These are phyloP conservation scores for Exophiala mesophila DNA, from an alignment of 2,329 filamentous ascomycete species.

Conservation along the genomic window DNA sequence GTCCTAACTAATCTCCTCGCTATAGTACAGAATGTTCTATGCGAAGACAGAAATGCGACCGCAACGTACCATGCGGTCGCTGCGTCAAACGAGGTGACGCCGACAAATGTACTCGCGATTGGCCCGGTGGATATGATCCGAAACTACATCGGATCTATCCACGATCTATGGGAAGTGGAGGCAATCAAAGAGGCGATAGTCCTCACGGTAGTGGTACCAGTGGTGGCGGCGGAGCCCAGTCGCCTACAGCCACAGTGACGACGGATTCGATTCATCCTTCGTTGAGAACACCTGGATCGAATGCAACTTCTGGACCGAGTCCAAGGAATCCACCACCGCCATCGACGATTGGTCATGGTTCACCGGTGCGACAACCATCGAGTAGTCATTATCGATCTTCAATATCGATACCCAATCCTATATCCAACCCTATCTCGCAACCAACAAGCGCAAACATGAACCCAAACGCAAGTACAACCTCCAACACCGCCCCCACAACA, in stretches of 20 bases:
- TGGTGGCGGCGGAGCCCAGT: conserved; percentile 5
- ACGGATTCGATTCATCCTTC: conserved; percentile 12
- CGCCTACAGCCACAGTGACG: neutral
- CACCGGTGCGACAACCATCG: neutral
- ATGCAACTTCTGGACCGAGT: conserved; percentile 10
- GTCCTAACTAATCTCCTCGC: too few relatives aligned
- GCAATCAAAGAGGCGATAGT: conserved; percentile 1
- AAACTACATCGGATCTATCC: conserved; percentile 26
- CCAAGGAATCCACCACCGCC: conserved; percentile 1
- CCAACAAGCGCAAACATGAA: neutral
- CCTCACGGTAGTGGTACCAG: neutral
- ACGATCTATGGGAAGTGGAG: conserved; percentile 12
- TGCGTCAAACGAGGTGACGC: conserved; percentile 37
- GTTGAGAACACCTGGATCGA: conserved; percentile 12
- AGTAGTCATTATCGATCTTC: neutral
- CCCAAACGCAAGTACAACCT: neutral
- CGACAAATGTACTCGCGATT: conserved; percentile 32
- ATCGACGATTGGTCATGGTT: too few relatives aligned
- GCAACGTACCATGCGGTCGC: conserved; percentile 38
- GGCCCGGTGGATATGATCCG: conserved; percentile 26
- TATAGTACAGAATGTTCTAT: conserved; percentile 26
- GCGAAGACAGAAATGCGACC: conserved; percentile 34
- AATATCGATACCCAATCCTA: neutral
- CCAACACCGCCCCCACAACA: neutral
- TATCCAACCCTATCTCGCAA: neutral